phyloP scores from a whole-genome alignment of 441 rosid species.

The Euphorbia corollata region DNA sequence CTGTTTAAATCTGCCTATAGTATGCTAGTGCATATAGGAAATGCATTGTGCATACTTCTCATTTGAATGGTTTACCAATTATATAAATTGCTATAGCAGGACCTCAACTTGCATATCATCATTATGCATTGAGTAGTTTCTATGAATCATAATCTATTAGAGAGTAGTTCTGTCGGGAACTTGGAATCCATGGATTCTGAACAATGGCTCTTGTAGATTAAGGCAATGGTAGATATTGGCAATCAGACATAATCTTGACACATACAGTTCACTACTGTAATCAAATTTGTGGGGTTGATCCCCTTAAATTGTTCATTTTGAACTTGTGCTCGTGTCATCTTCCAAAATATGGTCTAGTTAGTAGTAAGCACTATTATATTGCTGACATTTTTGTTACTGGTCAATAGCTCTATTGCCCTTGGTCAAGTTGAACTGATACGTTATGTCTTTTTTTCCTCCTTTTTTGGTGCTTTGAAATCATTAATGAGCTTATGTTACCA shows the following conservation, averaged over 20 bases:
- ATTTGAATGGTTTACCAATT: not conserved
- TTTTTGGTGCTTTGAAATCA: not conserved
- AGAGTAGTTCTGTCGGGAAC: not conserved
- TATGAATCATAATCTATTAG: not conserved
- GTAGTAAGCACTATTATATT: not conserved
- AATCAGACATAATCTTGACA: not conserved
- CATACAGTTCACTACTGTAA: not conserved
- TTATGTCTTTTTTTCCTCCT: not conserved
- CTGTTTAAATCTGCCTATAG: not conserved
- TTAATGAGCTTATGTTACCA: not conserved
- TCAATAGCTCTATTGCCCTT: not conserved
- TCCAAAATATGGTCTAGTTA: not conserved
- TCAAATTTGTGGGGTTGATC: not conserved
- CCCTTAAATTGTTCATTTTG: not conserved
- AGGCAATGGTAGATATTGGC: not conserved
- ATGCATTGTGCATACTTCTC: not conserved
- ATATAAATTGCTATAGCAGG: not conserved
- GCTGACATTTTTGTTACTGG: not conserved
- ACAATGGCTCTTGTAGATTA: not conserved
- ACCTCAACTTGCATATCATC: not conserved
- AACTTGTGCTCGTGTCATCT: not conserved
- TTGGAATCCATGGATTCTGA: not conserved
- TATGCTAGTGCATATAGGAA: not conserved
- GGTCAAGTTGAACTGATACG: not conserved
- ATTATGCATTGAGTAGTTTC: too few relatives aligned